Base-by-base conservation (phyloP, 1,139 yeast species). In the Pichia terricola region DNA sequence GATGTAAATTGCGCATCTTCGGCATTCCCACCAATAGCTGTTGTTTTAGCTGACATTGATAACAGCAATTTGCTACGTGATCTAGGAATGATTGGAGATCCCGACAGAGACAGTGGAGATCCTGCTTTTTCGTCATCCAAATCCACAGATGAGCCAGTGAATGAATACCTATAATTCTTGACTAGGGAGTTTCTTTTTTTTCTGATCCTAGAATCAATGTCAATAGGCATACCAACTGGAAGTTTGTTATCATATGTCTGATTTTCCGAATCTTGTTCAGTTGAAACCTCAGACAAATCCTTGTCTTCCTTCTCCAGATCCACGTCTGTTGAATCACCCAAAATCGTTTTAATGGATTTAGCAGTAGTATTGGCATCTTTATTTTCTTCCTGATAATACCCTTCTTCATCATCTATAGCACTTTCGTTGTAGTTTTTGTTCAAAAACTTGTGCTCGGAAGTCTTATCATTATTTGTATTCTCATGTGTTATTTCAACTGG, bases 121-220 rank as follows among this genome's bases (percentile, higher is more conserved):
- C 44, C 45, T 5, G 45, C 34, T 43, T 53, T 59, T 47, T 60
- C 64, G 40, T 60, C 57, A 45, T 60, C 64, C 38, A 58, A 53
- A 44, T 60, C 64, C 4, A 56, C 56, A 6, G 58, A 50, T n/a
- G 54, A 44, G 3, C 62, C 63, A 3, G 56, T 53, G 43, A 59
- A 59, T 6, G 64, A 59, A 44, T 48, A 60, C 26, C 56, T 48
- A 44, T 49, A 53, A 28, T 44, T 44, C 8, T 50, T 41, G 16
- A 43, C 27, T 33, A 50, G 44, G 3, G 51, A 45, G n/a, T 35
- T 39, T 3, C 38, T 3, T 36, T 33, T 10, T n/a, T 30, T 40
- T 16, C 22, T 16, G 5, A 9, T 10, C 8, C 26, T 33, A 5
- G 34, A 30, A 5, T 44, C 40, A 37, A 44, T 44, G 10, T 40